These are phyloP conservation scores for Pleoardoris graminearum DNA, from an alignment of 2,329 filamentous ascomycete genomes.

Conservation along the genomic window DNA sequence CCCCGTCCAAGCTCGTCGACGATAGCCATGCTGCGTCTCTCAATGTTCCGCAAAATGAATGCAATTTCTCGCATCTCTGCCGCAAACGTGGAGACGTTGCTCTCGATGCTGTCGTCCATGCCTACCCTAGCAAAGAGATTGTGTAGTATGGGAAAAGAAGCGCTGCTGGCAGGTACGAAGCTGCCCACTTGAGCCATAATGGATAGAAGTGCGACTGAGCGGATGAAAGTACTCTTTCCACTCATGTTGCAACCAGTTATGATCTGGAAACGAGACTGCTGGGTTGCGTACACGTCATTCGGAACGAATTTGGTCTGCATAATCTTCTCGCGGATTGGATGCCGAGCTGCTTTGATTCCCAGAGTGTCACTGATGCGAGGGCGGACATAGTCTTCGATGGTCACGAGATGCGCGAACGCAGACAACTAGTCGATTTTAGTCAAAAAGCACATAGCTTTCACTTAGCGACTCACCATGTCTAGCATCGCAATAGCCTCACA, in stretches of 20 bases:
- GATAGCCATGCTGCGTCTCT: constrained; percentile 74
- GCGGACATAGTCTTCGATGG: constrained; percentile 61
- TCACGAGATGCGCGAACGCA: constrained; percentile 63
- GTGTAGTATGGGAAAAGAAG: constrained; percentile 76
- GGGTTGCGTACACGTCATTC: constrained; percentile 85
- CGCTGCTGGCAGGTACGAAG: constrained; percentile 86
- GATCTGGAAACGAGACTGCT: constrained; percentile 83
- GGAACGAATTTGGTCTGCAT: constrained; percentile 73
- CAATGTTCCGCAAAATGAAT: constrained; percentile 85
- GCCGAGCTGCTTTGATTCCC: constrained; percentile 73
- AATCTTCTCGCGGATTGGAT: constrained; percentile 77
- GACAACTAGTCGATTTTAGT: constrained; percentile 25
- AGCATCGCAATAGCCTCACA: constrained; percentile 85
- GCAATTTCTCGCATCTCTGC: constrained; percentile 96
- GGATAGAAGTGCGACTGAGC: constrained; percentile 77
- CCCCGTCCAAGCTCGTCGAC: constrained; percentile 92
- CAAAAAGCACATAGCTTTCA: background rate
- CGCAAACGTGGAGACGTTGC: constrained; percentile 90
- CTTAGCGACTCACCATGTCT: constrained; percentile 69
- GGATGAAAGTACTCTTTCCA: constrained; percentile 91
- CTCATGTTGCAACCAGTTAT: constrained; percentile 98
- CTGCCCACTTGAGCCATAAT: constrained; percentile 94
- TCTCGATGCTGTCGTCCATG: constrained; percentile 83
- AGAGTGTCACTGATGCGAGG: constrained; percentile 60
- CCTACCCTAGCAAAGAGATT: constrained; percentile 88